phyloP scores from a whole-genome alignment of 1,139 yeast species.

The Meyerozyma sp. region DNA sequence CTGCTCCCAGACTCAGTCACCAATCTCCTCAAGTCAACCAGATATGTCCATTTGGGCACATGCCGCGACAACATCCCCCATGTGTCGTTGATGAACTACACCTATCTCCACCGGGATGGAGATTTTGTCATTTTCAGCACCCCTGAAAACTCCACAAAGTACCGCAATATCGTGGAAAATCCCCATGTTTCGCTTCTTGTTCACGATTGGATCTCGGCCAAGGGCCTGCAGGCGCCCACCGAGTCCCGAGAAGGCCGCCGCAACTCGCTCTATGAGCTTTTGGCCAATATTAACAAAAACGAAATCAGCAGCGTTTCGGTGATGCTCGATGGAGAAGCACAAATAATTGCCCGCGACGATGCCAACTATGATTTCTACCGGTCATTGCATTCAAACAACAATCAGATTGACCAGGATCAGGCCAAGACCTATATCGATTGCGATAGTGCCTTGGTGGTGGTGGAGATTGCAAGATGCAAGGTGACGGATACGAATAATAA shows the following conservation, averaged over 20 bases:
- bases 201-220: constrained; percentile 81
- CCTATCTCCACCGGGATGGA: constrained; percentile 44
- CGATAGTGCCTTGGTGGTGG: constrained; percentile 59
- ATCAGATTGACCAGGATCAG: constrained; percentile 67
- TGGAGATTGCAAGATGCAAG: constrained; percentile 60
- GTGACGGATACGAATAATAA: constrained; percentile 80
- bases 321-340: constrained; percentile 69
- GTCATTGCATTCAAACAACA: constrained; percentile 52
- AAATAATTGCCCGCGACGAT: constrained; percentile 36
- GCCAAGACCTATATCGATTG: constrained; percentile 46
- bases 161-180: constrained; percentile 56
- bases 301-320: constrained; percentile 76
- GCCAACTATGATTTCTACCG: constrained; percentile 48
- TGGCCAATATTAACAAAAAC: constrained; percentile 68
- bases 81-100: constrained; percentile 84
- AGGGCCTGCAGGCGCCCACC: constrained; percentile 9
- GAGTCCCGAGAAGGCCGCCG: constrained; percentile 19
- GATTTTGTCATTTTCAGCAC: constrained; percentile 65
- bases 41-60: constrained; percentile 80
- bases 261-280: constrained; percentile 51
- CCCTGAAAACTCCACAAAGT: constrained; percentile 64
- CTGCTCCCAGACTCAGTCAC: constrained; percentile 48
- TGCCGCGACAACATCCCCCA: constrained; percentile 66
- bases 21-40: constrained; percentile 49
- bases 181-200: constrained; percentile 74